Percentiles rank a stretch among this genome's conserved stretches.
These are phyloP conservation scores for Kwoniella sp. DNA, from an alignment of 768 basidiomycete genomes.

Conservation along the genomic window DNA sequence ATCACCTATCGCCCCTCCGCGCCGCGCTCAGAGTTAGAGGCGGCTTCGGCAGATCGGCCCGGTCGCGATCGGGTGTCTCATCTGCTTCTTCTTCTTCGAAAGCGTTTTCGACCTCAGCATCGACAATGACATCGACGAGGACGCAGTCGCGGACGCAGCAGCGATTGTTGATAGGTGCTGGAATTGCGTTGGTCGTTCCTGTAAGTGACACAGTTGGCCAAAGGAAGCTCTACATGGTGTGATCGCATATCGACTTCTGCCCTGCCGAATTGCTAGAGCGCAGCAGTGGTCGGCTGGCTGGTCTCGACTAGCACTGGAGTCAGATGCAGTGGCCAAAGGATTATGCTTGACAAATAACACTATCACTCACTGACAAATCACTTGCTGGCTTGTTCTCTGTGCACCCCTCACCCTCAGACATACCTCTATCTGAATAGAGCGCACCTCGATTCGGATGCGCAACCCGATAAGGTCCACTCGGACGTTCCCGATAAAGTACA, in stretches of 20 bases:
- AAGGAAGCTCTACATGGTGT: too few species aligned
- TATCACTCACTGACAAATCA: too few species aligned
- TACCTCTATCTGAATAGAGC: constrained; percentile 32
- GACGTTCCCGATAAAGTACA: constrained; percentile 27
- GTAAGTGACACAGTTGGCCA: constrained; percentile 8
- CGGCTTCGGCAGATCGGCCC: not conserved
- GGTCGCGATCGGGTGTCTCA: not conserved
- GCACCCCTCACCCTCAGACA: constrained; percentile 24
- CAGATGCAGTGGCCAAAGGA: too few species aligned
- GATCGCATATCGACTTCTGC: not conserved
- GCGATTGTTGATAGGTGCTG: constrained; percentile 11
- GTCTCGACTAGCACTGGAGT: too few species aligned
- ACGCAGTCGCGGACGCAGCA: not conserved
- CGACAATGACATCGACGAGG: not conserved
- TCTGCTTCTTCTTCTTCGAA: not conserved
- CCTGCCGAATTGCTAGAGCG: too few species aligned
- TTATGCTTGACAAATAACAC: too few species aligned
- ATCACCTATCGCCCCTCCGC: not conserved
- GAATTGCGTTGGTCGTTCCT: constrained; percentile 23
- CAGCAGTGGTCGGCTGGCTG: too few species aligned
- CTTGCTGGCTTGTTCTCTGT: too few species aligned
- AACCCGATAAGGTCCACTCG: constrained; percentile 15
- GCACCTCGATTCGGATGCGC: constrained; percentile 30
- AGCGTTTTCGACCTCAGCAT: not conserved
- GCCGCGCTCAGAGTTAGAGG: not conserved